Evolutionary conservation across 2,329 filamentous ascomycete species (phyloP).

Genomic region (Colletotrichum gigasporum): DNA sequence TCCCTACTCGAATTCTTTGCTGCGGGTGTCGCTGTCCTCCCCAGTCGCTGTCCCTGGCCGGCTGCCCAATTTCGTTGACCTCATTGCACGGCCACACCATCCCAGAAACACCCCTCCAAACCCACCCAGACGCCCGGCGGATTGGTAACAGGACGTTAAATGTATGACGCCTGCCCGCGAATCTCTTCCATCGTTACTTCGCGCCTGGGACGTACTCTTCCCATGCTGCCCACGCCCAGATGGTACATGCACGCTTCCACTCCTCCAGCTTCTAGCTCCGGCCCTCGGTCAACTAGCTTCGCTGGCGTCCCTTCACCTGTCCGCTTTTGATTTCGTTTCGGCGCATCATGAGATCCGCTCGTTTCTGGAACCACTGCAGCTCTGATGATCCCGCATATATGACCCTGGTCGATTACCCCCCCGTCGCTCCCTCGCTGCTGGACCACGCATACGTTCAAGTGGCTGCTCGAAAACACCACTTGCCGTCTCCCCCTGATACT

Average conservation of each 20-base stretch:
- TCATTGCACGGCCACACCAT: slow-evolving; percentile 32
- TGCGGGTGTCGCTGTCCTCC: not conserved
- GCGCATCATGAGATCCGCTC: slow-evolving; percentile 33
- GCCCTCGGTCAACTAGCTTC: slow-evolving; percentile 30
- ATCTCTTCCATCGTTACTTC: slow-evolving; percentile 16
- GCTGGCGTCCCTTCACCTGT: slow-evolving; percentile 27
- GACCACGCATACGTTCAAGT: not conserved
- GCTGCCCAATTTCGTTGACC: slow-evolving; percentile 29
- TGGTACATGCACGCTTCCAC: slow-evolving; percentile 18
- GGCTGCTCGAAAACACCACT: not conserved
- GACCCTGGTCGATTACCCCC: slow-evolving; percentile 27
- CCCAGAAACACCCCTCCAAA: slow-evolving; percentile 26
- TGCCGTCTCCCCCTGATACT: not conserved
- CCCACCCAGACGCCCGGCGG: slow-evolving; percentile 23
- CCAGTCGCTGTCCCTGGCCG: not conserved
- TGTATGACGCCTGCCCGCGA: slow-evolving; percentile 32
- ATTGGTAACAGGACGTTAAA: slow-evolving; percentile 32
- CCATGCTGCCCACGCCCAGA: not conserved
- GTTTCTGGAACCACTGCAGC: slow-evolving; percentile 27
- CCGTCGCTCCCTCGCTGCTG: not conserved
- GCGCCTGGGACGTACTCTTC: slow-evolving; percentile 13
- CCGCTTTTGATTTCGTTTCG: slow-evolving; percentile 29
- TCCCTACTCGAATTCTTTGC: too few relatives aligned
- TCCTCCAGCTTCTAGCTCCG: slow-evolving; percentile 30
- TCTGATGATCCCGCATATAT: slow-evolving; percentile 32